Conservation (phyloP, 352 stramenopile genomes). For the Pythium aphanidermatum region DNA sequence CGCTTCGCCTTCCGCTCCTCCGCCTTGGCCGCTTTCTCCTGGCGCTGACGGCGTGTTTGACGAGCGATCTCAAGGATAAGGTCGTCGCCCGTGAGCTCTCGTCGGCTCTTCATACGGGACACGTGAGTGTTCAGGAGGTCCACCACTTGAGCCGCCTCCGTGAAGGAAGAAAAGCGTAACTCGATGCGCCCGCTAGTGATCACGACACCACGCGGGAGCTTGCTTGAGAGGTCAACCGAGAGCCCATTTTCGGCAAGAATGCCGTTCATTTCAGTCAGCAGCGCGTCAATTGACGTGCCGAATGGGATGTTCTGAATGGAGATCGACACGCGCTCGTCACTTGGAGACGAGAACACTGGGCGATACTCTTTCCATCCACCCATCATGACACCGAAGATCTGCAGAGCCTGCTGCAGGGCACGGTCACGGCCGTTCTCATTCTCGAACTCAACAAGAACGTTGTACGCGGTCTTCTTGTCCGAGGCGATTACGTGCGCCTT, state of each 20-base stretch:
- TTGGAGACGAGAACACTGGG: slow-evolving; percentile 58
- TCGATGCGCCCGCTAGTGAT: slow-evolving; percentile 75
- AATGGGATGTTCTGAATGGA: slow-evolving; percentile 78
- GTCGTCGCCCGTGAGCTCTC: slow-evolving; percentile 37
- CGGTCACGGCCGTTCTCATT: slow-evolving; percentile 32
- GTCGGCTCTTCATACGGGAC: slow-evolving; percentile 43
- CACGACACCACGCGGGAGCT: slow-evolving; percentile 56
- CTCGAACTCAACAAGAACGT: slow-evolving; percentile 78
- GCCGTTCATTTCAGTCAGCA: slow-evolving; percentile 56
- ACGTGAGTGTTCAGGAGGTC: slow-evolving; percentile 58
- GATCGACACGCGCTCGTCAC: slow-evolving; percentile 42
- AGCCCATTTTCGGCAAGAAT: slow-evolving; percentile 39
- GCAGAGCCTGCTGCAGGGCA: slow-evolving; percentile 65
- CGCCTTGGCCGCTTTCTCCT: slow-evolving; percentile 28
- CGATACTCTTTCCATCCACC: slow-evolving; percentile 76
- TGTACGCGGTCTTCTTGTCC: slow-evolving; percentile 59
- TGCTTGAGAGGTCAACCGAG: slow-evolving; percentile 40
- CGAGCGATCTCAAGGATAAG: slow-evolving; percentile 29
- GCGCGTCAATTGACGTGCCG: slow-evolving; percentile 47
- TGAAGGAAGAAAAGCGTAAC: slow-evolving; percentile 61
- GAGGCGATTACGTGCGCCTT: slow-evolving; percentile 74
- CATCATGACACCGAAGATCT: slow-evolving; percentile 89
- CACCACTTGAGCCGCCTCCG: slow-evolving; percentile 66
- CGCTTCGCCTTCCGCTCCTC: slow-evolving; percentile 20
- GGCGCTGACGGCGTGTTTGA: slow-evolving; percentile 26